Evolutionary conservation across 495 filamentous ascomycete genomes (phyloP).

Genomic region (Recurvomyces mirabilis): DNA sequence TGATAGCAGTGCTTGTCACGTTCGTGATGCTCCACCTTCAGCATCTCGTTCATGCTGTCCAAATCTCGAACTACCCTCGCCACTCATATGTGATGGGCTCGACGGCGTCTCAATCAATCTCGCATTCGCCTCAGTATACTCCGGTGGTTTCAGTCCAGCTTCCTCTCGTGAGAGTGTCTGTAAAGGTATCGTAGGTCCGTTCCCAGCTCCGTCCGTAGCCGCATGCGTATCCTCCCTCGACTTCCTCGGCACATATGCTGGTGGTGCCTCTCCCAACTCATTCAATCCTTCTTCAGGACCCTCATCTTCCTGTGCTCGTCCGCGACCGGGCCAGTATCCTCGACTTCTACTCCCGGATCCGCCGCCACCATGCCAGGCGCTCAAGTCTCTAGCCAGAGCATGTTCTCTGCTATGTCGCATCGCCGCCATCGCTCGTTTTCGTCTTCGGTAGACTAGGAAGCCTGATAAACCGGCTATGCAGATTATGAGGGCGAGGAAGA

Average conservation of each 20-base stretch:
- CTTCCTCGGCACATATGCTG: conserved; percentile 29
- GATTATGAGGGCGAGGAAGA: conserved; percentile 30
- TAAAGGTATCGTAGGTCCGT: conserved; percentile 22
- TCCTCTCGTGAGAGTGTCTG: conserved; percentile 26
- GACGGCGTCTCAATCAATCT: neutral
- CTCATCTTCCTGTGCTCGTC: conserved; percentile 18
- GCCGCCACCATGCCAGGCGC: conserved; percentile 12
- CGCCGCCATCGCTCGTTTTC: conserved; percentile 18
- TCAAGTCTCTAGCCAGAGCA: conserved; percentile 29
- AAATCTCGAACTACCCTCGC: conserved; percentile 1
- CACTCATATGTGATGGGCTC: neutral
- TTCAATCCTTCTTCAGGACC: conserved; percentile 32
- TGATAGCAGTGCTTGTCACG: no score
- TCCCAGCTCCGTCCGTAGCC: neutral
- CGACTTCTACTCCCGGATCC: neutral
- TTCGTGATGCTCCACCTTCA: no score
- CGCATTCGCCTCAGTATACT: conserved; percentile 19
- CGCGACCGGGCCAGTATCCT: conserved; percentile 23
- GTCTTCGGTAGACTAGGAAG: conserved; percentile 24
- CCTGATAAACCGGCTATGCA: conserved; percentile 20
- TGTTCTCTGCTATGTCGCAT: conserved; percentile 21
- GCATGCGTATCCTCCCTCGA: conserved; percentile 1
- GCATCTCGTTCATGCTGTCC: no score
- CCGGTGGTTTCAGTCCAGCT: conserved; percentile 26
- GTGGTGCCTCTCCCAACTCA: conserved; percentile 35